phyloP scores from a whole-genome alignment of 306 rosid genomes.

The Sicyos edulis region DNA sequence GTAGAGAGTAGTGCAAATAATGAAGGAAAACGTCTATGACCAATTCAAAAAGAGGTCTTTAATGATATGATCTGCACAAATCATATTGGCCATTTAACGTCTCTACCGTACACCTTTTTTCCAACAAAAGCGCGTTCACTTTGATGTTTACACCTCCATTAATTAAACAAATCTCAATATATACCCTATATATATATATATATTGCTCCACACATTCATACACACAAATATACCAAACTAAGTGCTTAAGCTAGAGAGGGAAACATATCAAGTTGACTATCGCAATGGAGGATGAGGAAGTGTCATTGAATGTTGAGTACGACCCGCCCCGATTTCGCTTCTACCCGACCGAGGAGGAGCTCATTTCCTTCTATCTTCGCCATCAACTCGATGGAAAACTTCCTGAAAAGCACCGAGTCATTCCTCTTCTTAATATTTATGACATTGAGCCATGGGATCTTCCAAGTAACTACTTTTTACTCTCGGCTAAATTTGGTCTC shows the following conservation, averaged over 20 bases:
- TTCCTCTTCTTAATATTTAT: constrained; percentile 54
- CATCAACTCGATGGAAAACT: constrained; percentile 43
- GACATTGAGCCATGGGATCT: constrained; percentile 68
- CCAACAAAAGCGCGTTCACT: neutral
- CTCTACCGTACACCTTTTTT: neutral
- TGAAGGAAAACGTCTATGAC: neutral
- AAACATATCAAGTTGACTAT: neutral
- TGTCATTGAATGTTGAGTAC: neutral
- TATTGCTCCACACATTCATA: no score
- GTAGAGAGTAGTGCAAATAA: neutral
- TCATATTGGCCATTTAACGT: no score
- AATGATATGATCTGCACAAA: neutral
- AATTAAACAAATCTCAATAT: neutral
- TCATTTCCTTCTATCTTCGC: constrained; percentile 60
- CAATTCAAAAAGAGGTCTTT: constrained; percentile 2
- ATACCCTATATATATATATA: no score
- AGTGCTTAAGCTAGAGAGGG: neutral
- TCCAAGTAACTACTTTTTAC: constrained; percentile 37
- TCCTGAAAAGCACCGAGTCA: constrained; percentile 33
- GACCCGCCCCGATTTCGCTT: constrained; percentile 63
- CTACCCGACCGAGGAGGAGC: constrained; percentile 86
- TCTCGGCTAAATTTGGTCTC: no score
- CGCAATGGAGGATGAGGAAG: neutral
- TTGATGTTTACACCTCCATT: constrained; percentile 10
- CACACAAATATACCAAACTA: neutral